Base-by-base conservation (phyloP, 345 rosid genomes). In the Corchorus olitorius region DNA sequence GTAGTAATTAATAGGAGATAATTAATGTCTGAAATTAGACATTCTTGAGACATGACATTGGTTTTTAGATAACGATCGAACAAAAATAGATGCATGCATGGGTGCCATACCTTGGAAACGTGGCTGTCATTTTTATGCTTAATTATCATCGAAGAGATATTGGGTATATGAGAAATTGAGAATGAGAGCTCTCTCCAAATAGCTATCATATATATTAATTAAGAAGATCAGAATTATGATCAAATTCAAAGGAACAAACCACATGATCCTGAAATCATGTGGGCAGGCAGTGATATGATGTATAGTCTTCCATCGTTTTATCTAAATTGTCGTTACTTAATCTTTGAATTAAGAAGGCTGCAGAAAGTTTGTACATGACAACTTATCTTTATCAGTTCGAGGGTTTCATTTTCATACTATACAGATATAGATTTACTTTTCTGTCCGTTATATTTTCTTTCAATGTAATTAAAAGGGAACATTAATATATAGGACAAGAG, bases 311-410 rank as follows among this genome's bases (percentile, higher is more conserved):
- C 43, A 6, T 39, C 43, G 4, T 33, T 60, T 60, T 12, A 12
- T 60, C 65, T 27, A 60, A 60, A 33, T 60, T 60, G 65, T 60
- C 65, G 8, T 60, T 60, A 60, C 4, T 58, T 20, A 58, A 58
- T 60, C 17, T 27, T 27, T 27, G 27, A 60, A 5, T 12, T 27
- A 60, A 60, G 6, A 58, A 58, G 15, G 6, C 27, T 27, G 27
- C 35, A 20, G 13, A 58, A 10, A 58, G 62, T 58, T 58, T 58
- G 35, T 58, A 58, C 10, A 20, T 20, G 14, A 56, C 34, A 19
- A 9, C 34, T 27, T 27, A 54, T 6, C 6, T 20, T 56, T 20
- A 0, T 58, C 10, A 56, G 5, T 56, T 56, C 33, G 8, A 56
- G 34, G 33, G 20, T 20, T 56, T 56, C 27, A 27, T 27, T 27